Percentiles rank a stretch among this genome's conserved stretches.
phyloP scores from a whole-genome alignment of 305 asterid genomes.

The Fraxinus velutina region DNA sequence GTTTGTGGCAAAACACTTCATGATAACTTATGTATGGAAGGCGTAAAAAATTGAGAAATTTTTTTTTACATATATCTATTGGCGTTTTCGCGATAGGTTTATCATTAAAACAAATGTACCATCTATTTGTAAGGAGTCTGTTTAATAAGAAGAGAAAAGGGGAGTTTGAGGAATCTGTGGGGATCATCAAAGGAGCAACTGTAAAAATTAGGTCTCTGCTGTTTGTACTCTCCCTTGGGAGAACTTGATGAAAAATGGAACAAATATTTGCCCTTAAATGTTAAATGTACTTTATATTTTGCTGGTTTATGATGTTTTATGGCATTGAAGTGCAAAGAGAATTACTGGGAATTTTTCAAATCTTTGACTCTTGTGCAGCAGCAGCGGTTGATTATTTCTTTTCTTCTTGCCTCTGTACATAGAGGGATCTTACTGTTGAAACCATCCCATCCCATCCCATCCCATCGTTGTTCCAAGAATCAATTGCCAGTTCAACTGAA shows the following conservation, averaged over 20 bases:
- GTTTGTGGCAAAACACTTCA: conserved; percentile 24
- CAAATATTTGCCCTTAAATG: neutral
- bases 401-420: neutral
- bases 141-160: conserved; percentile 3
- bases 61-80: neutral
- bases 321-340: neutral
- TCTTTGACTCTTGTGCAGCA: neutral
- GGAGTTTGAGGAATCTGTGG: conserved; percentile 17
- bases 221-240: conserved; percentile 20
- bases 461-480: neutral
- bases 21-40: conserved; percentile 21
- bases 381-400: neutral
- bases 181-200: conserved; percentile 34
- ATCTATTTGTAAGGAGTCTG: conserved; percentile 30
- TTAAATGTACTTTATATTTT: neutral
- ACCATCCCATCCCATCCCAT: neutral
- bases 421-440: neutral
- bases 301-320: neutral
- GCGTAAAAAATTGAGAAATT: conserved; percentile 13
- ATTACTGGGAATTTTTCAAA: neutral
- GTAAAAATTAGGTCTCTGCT: conserved; percentile 39
- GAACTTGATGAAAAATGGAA: conserved; percentile 9
- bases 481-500: neutral
- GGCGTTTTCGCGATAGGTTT: conserved; percentile 10
- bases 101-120: conserved; percentile 18